Percentiles rank a stretch among this genome's conserved stretches.
Conservation (phyloP, 768 basidiomycete species). For the Pleurotus ostreatus region DNA sequence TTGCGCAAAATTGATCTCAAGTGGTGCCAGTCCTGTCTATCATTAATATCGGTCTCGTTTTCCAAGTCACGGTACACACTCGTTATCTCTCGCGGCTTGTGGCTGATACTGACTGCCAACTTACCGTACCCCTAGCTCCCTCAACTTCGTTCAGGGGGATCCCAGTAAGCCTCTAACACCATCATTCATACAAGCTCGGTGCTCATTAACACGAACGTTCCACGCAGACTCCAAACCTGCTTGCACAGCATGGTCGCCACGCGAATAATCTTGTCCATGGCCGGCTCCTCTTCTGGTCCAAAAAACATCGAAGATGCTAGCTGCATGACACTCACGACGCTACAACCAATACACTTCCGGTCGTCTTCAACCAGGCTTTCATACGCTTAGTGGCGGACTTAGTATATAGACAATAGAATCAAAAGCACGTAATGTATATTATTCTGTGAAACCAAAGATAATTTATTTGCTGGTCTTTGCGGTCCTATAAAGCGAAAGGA, state of each 20-base stretch:
- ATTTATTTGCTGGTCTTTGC: too few species aligned
- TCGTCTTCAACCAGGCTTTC: too few species aligned
- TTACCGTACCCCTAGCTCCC: constrained; percentile 8
- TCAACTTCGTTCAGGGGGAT: constrained; percentile 14
- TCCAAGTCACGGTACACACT: constrained; percentile 12
- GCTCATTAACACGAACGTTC: not conserved
- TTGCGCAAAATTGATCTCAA: not conserved
- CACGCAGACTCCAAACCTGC: constrained; percentile 14
- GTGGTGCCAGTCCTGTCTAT: constrained; percentile 11
- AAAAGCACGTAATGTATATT: too few species aligned
- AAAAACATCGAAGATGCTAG: constrained; percentile 1
- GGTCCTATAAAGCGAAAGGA: too few species aligned
- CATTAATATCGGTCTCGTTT: constrained; percentile 15
- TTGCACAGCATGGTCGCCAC: constrained; percentile 18
- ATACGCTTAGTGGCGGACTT: too few species aligned
- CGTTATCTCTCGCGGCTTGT: not conserved
- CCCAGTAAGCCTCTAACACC: constrained; percentile 10
- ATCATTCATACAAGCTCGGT: not conserved
- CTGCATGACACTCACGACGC: not conserved
- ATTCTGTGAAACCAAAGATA: too few species aligned
- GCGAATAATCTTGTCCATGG: constrained; percentile 15
- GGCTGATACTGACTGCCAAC: too few species aligned
- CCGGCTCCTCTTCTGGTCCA: constrained; percentile 3
- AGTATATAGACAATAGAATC: too few species aligned
- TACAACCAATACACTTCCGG: too few species aligned